A percentile compares a stretch with the other conserved stretches of the same genome.
These are phyloP conservation scores for Camellia lanceoleosa DNA, from an alignment of 148 eudicot genomes.

Conservation along the genomic window DNA sequence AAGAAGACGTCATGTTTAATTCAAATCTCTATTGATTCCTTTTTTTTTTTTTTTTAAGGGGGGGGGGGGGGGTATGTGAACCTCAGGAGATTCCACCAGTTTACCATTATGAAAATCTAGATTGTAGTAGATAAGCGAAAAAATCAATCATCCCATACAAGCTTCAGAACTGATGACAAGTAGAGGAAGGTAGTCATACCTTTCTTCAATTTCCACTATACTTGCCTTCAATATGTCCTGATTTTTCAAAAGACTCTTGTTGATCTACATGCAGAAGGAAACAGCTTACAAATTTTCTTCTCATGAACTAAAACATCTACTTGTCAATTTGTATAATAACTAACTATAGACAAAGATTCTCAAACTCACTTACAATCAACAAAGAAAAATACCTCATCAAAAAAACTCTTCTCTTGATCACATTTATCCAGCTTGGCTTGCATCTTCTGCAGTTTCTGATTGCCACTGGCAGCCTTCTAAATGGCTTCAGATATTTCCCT, in stretches of 20 bases:
- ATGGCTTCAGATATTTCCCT: conserved; percentile 53
- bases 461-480: conserved; percentile 51
- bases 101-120: too few relatives aligned
- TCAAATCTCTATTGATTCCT: too few relatives aligned
- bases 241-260: conserved; percentile 72
- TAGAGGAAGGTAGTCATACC: conserved; percentile 34
- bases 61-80: too few relatives aligned
- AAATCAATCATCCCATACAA: too few relatives aligned
- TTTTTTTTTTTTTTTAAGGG: too few relatives aligned
- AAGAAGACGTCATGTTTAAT: too few relatives aligned
- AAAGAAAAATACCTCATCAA: conserved; percentile 42
- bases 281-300: neutral
- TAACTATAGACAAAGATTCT: neutral
- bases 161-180: too few relatives aligned
- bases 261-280: conserved; percentile 47
- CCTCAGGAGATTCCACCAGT: too few relatives aligned
- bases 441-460: conserved; percentile 65
- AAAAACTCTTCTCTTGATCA: conserved; percentile 70
- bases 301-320: neutral
- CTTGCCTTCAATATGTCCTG: conserved; percentile 68
- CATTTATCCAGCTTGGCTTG: conserved; percentile 69
- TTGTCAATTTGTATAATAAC: neutral
- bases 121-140: too few relatives aligned
- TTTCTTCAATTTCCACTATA: conserved; percentile 58
- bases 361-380: neutral